These are phyloP conservation scores for Cymbopogon citratus DNA, from an alignment of 176 grass and related monocot species.

Conservation along the genomic window DNA sequence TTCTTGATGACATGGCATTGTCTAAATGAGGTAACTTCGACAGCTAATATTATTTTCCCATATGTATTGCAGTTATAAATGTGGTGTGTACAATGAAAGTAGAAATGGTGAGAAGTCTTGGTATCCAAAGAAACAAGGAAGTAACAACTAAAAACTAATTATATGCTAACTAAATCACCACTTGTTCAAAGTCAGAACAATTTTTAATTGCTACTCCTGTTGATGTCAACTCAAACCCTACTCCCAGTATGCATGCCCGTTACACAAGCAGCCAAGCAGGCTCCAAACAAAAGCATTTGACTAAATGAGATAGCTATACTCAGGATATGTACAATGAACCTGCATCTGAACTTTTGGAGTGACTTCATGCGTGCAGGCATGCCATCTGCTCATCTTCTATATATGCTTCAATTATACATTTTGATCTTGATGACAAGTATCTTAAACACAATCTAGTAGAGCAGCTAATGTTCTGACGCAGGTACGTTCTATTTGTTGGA, in stretches of 20 bases:
- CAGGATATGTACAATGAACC: slow-evolving; percentile 16
- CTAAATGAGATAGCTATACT: neutral
- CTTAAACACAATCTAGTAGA: slow-evolving; percentile 17
- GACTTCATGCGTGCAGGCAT: neutral
- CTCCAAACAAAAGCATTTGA: slow-evolving; percentile 8
- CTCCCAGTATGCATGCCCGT: neutral
- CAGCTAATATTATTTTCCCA: too few relatives aligned
- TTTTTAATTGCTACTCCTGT: neutral
- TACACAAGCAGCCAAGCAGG: slow-evolving; percentile 20
- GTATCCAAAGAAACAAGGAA: neutral
- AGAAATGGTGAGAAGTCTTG: neutral
- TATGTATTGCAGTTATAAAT: too few relatives aligned
- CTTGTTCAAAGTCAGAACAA: neutral
- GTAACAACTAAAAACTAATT: neutral
- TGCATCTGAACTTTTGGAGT: neutral
- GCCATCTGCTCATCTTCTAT: neutral
- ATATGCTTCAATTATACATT: neutral
- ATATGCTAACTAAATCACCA: neutral
- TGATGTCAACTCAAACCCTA: slow-evolving; percentile 18
- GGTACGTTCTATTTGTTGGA: neutral
- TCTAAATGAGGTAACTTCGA: too few relatives aligned
- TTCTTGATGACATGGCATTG: too few relatives aligned
- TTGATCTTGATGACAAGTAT: slow-evolving; percentile 7
- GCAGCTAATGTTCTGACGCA: neutral
- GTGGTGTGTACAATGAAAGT: too few relatives aligned